Conservation (phyloP, 2,329 filamentous ascomycete genomes). For the Colletotrichum sp. region DNA sequence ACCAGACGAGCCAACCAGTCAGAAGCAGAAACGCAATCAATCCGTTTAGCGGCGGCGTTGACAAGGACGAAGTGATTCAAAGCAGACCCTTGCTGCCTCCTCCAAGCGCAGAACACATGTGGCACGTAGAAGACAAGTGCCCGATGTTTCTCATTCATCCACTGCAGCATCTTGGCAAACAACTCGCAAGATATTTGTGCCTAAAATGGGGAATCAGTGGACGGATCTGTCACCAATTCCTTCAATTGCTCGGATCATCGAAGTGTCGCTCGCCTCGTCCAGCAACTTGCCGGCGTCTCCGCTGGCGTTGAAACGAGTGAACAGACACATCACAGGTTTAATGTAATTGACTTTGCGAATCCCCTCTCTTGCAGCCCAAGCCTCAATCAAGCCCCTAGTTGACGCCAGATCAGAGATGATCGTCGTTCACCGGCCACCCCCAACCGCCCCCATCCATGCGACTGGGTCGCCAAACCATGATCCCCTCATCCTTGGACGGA, state of each 20-base stretch:
- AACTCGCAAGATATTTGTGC: neutral
- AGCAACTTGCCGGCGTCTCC: neutral
- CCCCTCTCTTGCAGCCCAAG: neutral
- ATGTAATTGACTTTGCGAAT: neutral
- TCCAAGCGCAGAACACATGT: neutral
- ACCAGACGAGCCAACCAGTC: slow-evolving; percentile 3
- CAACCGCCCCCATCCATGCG: neutral
- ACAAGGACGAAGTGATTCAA: neutral
- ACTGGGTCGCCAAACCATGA: neutral
- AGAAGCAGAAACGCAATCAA: neutral
- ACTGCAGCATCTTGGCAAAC: neutral
- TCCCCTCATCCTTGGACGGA: slow-evolving; percentile 2
- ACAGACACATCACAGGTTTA: neutral
- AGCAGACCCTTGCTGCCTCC: neutral
- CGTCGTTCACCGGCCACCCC: slow-evolving; percentile 1
- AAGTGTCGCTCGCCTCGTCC: neutral
- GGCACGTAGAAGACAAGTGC: neutral
- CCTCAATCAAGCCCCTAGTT: neutral
- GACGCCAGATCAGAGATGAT: slow-evolving; percentile 7
- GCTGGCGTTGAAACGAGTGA: neutral
- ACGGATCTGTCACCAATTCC: neutral
- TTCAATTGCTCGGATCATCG: neutral
- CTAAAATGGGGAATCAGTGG: neutral
- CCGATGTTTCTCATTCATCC: neutral
- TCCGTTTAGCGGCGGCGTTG: slow-evolving; percentile 1